Base-by-base conservation (phyloP, 495 filamentous ascomycete genomes). In the Penicillium silybi region DNA sequence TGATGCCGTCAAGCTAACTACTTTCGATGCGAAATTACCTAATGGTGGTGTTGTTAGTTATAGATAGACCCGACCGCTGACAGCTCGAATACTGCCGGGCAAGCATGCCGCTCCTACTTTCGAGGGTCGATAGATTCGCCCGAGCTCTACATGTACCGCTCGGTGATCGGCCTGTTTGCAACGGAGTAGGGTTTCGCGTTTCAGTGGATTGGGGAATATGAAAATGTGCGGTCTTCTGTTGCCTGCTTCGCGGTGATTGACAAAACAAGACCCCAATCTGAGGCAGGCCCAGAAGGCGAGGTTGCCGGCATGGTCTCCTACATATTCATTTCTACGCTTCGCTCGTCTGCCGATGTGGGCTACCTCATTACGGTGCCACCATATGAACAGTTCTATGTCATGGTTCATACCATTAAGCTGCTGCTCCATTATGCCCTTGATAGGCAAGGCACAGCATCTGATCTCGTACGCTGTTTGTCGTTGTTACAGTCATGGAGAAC, bases 101-200 rank as follows among this genome's bases (percentile, higher is more conserved):
- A 50, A 45, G 26, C 46, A 55, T 46, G 46, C 52, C 10, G 25
- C 16, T n/a, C 41, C 1, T 55, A 45, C 41, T 50, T 55, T 19
- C 20, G 37, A 6, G 52, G 46, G 8, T 54, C 46, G 6, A 32
- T 38, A 13, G 15, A 50, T 19, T 46, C 50, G n/a, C 25, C 48
- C 15, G 19, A 47, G 10, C 29, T 35, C 5, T 47, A 47, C 19
- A 46, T 29, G 34, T 25, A 46, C 34, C 29, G 23, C 32, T 37
- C 22, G 44, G 35, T 16, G 7, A 47, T 38, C 17, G 29, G 29
- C 10, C 39, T 18, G 1, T 50, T 34, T 29, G 17, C 7, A 5
- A 16, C 35, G 19, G 20, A 48, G 16, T 5, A 29, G 17, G 35
- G 3, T 20, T 29, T 40, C 34, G 17, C 0, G 6, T 8, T 6